Conservation (phyloP, 2,329 filamentous ascomycete genomes). For the Fusarium verticillioides region DNA sequence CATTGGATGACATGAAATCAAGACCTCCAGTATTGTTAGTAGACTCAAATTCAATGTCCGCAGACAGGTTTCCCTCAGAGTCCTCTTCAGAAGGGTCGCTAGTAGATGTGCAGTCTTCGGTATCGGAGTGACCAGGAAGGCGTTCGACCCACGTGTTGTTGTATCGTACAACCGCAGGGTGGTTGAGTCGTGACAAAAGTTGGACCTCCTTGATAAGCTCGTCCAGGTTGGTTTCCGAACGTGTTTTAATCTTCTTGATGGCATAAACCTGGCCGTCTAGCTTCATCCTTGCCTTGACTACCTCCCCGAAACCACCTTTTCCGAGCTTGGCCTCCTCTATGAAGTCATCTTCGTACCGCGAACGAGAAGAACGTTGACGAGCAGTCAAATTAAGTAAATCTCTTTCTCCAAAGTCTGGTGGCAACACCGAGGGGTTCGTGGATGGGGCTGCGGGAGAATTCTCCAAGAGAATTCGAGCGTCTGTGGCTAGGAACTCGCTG, state of each 20-base stretch:
- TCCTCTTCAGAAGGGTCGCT: slow-evolving; percentile 57
- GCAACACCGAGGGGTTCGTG: too few species aligned
- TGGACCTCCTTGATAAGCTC: slow-evolving; percentile 88
- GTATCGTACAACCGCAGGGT: slow-evolving; percentile 87
- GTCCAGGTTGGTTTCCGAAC: slow-evolving; percentile 80
- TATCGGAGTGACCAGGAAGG: slow-evolving; percentile 62
- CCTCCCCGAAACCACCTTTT: slow-evolving; percentile 94
- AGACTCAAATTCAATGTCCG: slow-evolving; percentile 65
- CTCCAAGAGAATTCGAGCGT: slow-evolving; percentile 67
- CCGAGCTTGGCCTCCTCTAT: slow-evolving; percentile 89
- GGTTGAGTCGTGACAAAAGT: slow-evolving; percentile 89
- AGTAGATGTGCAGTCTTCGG: slow-evolving; percentile 67
- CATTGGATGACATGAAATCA: slow-evolving; percentile 92
- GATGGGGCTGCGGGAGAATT: slow-evolving; percentile 48
- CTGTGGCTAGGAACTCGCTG: slow-evolving; percentile 73
- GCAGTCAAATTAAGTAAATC: too few species aligned
- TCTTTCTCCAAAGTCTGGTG: too few species aligned
- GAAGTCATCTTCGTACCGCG: slow-evolving; percentile 89
- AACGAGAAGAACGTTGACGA: too few species aligned
- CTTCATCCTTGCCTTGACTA: slow-evolving; percentile 94
- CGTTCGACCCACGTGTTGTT: slow-evolving; percentile 96
- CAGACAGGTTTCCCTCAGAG: slow-evolving; percentile 52
- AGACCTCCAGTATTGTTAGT: slow-evolving; percentile 80
- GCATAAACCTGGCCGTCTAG: slow-evolving; percentile 94
- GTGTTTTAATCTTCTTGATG: slow-evolving; percentile 94